Evolutionary conservation across 345 rosid genomes (phyloP), one percentile per base, ranked within the genome.

Genomic region (Acer negundo): DNA sequence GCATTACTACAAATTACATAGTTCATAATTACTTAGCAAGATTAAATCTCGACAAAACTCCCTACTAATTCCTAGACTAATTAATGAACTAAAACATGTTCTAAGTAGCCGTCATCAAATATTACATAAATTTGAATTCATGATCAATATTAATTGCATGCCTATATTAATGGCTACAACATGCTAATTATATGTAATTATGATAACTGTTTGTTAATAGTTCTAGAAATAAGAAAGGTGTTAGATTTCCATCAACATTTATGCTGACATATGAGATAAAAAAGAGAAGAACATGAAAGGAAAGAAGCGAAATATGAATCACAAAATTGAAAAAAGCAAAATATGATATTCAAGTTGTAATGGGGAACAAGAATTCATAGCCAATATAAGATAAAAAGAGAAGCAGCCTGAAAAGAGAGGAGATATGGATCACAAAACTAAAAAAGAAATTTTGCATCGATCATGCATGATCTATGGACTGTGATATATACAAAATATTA

Each of bases 231-330:
- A 35, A 35, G 7, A 7, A 58, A 58, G 20, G 10, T 42, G 9
- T 59, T 59, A 20, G 26, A 10, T 8, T 59, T 20, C 24, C 63
- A 59, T 59, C 62, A n/a, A 59, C 63, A 59, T 19, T n/a, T 59
- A 7, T 59, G 63, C 63, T 59, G 63, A 59, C 63, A 59, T 59
- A 59, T 6, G 63, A 59, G 63, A 59, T 59, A 59, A 59, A 59
- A 56, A 56, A 22, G 23, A 46, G 26, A 9, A 59, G 63, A 59
- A 22, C 63, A 9, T 59, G 63, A 59, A 59, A 59, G 22, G 63
- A 59, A 58, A 59, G 63, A 59, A 59, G 63, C 1, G 63, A 59
- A 59, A 59, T 59, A 20, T 59, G 63, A 24, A 59, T 59, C 63
- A 59, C 63, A 59, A 59, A 46, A 59, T n/a, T 7, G 9, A 2